Base-by-base conservation (phyloP, 2,329 filamentous ascomycete genomes). In the Cytospora paraplurivora region DNA sequence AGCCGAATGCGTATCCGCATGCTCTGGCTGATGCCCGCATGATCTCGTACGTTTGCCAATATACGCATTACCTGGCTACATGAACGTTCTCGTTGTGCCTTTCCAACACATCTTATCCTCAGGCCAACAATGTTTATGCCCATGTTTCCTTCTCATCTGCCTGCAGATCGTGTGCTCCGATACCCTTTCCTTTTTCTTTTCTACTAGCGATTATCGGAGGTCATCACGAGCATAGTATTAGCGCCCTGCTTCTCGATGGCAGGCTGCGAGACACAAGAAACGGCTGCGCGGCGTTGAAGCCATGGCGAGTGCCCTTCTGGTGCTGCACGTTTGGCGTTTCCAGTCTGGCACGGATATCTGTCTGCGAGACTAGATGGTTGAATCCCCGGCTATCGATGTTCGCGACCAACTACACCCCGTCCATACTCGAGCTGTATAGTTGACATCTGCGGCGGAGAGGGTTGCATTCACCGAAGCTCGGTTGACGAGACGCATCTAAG, bases 381-480 rank as follows among this genome's bases (percentile, higher is more conserved):
- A 27, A 27, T 19, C 19, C 19, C 41, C 41, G 41, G 19, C 41
- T 19, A 4, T 41, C 37, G 50, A n/a, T 44, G 50, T 19, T 19
- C 41, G 32, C 50, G 34, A 32, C 21, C 37, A n/a, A 35, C 21
- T 19, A 10, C 38, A 34, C 13, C 57, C 21, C 33, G 34, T 32
- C 12, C 12, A 38, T 52, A 35, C 35, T 44, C 10, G n/a, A 49
- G 51, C 33, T 21, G 15, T 38, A 33, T n/a, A 60, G 50, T 34
- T 51, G 49, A 52, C 58, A 54, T 51, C 58, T 55, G 58, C 50
- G 37, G 47, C 15, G 38, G 32, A 49, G 38, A 19, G 58, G 58
- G 51, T 60, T 60, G 47, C 58, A 60, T 60, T 17, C 50, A 49
- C 51, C 54, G 37, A 32, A 37, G 27, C 51, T 60, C n/a, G 51